Evolutionary conservation across 2,329 filamentous ascomycete species (phyloP), one percentile per base, ranked within the genome.

Genomic region (Fusarium protoensiforme): DNA sequence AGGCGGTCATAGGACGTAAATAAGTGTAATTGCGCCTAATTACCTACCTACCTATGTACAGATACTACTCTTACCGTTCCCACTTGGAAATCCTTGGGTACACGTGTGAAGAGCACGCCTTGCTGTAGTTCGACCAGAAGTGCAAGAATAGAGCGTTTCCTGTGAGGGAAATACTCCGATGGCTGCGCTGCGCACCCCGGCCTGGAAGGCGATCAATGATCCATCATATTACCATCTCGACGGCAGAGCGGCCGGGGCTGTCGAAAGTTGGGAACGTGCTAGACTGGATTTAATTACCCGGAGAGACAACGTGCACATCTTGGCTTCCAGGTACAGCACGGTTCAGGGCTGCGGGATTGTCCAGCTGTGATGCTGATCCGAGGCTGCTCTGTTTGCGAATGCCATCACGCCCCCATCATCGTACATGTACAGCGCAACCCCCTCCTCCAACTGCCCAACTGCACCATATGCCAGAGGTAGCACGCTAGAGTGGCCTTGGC

Each of bases 91-190:
- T 66, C 61, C 66, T 53, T 61, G 46, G 68, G 68, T 62, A 69
- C 68, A 70, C 68, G 68, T 71, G 68, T 43, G 57, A 58, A 66
- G 56, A 54, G 46, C 48, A 36, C 31, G 61, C 58, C 66, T 69
- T 59, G 46, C 68, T 68, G 36, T 35, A 22, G 33, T 33, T 13
- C 14, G 13, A 20, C 6, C 31, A 24, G 13, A 38, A 27, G 41
- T 43, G 38, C 57, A 43, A 59, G 27, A 36, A 27, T 31, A 51
- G 58, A 61, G 41, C n/a, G 58, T 33, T 33, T 51, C 14, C 13
- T 36, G n/a, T 60, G 68, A 72, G 65, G 35, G 68, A 73, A 73
- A 73, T 72, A 65, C 71, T 74, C 71, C 71, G 71, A 72, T 64
- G 58, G 71, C 20, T 74, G 71, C 36, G 71, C 20, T 74, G 71